phyloP scores from a whole-genome alignment of 1,284 basidiomycete genomes.

The Cutaneotrichosporon arboriforme region DNA sequence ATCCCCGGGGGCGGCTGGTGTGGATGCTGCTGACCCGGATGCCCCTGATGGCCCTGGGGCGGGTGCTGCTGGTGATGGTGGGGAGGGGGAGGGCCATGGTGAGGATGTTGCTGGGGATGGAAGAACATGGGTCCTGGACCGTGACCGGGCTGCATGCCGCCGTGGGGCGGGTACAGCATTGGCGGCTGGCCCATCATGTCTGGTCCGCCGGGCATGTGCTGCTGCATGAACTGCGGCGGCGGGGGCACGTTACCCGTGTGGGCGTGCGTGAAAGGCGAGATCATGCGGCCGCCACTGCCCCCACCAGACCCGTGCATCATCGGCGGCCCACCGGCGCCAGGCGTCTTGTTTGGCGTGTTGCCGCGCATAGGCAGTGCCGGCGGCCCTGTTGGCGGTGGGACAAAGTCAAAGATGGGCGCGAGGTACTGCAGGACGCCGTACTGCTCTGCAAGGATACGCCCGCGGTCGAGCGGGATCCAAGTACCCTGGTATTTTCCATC shows the following conservation, averaged over 20 bases:
- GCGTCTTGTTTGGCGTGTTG: conserved; percentile 20
- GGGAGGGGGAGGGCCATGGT: conserved; percentile 1
- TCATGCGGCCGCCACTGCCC: conserved; percentile 16
- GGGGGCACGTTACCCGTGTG: conserved; percentile 9
- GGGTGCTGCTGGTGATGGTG: conserved; percentile 3
- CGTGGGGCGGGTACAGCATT: conserved; percentile 15
- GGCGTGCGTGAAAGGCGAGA: conserved; percentile 24
- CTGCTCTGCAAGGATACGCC: conserved; percentile 80
- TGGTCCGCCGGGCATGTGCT: conserved; percentile 4
- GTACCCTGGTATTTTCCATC: conserved; percentile 98
- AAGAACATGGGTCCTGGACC: conserved; percentile 18
- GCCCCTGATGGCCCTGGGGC: conserved; percentile 7
- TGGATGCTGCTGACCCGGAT: conserved; percentile 6
- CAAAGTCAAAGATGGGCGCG: conserved; percentile 84
- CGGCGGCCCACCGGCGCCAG: neutral
- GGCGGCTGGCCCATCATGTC: conserved; percentile 15
- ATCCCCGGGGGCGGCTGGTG: neutral
- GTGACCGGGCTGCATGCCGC: conserved; percentile 8
- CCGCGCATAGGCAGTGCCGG: conserved; percentile 39
- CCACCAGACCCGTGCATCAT: conserved; percentile 4
- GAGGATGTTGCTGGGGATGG: conserved; percentile 12
- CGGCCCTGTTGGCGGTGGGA: conserved; percentile 54
- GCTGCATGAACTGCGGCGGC: conserved; percentile 31
- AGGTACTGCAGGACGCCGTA: conserved; percentile 81
- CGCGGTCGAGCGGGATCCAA: conserved; percentile 91